Evolutionary conservation across 257 asterid species (phyloP).

Genomic region (Gentiana dahurica): DNA sequence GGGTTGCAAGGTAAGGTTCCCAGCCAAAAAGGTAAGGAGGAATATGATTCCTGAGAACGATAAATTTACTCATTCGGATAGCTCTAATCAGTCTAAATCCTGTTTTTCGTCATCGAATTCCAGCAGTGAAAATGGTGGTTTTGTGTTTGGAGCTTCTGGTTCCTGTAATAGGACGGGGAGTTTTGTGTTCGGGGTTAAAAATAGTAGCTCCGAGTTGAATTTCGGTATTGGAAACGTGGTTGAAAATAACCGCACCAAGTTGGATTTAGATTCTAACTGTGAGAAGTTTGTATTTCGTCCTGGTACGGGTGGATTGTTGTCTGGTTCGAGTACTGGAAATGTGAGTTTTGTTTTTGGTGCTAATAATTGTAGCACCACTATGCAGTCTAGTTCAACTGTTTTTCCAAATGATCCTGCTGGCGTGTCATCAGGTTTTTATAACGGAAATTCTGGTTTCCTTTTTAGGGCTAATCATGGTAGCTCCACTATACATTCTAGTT

Average conservation of each 20-base stretch:
- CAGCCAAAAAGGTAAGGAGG: slow-evolving; percentile 9
- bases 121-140: no score
- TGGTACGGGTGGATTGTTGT: slow-evolving; percentile 15
- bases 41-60: background rate
- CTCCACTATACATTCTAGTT: slow-evolving; percentile 9
- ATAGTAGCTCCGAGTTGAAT: slow-evolving; percentile 1
- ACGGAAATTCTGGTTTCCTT: slow-evolving; percentile 15
- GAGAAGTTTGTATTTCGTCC: slow-evolving; percentile 17
- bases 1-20: slow-evolving; percentile 14
- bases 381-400: slow-evolving; percentile 10
- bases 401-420: slow-evolving; percentile 11
- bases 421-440: slow-evolving; percentile 6
- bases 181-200: slow-evolving; percentile 3
- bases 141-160: no score
- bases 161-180: background rate
- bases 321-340: slow-evolving; percentile 13
- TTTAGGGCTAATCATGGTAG: slow-evolving; percentile 22
- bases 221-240: slow-evolving; percentile 11
- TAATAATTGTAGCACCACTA: slow-evolving; percentile 11
- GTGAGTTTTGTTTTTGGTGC: slow-evolving; percentile 22
- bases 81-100: slow-evolving; percentile 16
- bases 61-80: slow-evolving; percentile 1
- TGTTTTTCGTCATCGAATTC: background rate
- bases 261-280: slow-evolving; percentile 5
- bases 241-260: slow-evolving; percentile 12